Base-by-base conservation (phyloP, 1,139 yeast genomes). In the Scheffersomyces titani region DNA sequence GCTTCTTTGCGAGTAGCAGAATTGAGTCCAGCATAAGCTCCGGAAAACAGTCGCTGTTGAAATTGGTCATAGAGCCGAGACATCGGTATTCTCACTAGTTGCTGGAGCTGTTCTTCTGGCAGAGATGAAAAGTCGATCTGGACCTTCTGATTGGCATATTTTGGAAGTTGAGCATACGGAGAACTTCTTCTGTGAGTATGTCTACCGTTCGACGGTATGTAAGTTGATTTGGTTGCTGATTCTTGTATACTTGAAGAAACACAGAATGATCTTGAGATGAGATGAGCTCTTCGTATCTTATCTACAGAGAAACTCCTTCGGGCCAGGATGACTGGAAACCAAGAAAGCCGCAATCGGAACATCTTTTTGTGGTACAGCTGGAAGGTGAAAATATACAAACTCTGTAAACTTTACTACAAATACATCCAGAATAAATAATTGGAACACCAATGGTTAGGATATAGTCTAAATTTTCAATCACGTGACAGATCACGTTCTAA, bases 11-110 rank as follows among this genome's bases (percentile, higher is more conserved):
- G 13, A 9, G 51, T 44, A 16, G 60, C 53, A 30, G 51, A 59
- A 51, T 60, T 62, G 13, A 61, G 51, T 7, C 54, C 55, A 3
- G 51, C 52, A 44, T 52, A 58, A 6, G 62, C 59, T 7, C 57
- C 45, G 7, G 49, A 52, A 47, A 60, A 57, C 7, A 55, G 13
- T n/a, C 57, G 21, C 9, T 45, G 18, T 47, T 46, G 49, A 16
- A 52, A 45, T 11, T 45, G 50, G 13, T 19, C 47, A 19, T 11
- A 44, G 19, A 40, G 21, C 13, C 20, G 19, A 19, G 48, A 20
- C 19, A 20, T 19, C 7, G 44, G 46, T 6, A 21, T 40, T 44
- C 36, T 18, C 6, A 16, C 19, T 18, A 57, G 50, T 13, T 21
- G 21, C 5, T 36, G 40, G 16, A 57, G 19, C 3, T 56, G 54